Evolutionary conservation across 2,329 filamentous ascomycete genomes (phyloP), one percentile per base, ranked within the genome.

Genomic region (Cladophialophora carrionii): DNA sequence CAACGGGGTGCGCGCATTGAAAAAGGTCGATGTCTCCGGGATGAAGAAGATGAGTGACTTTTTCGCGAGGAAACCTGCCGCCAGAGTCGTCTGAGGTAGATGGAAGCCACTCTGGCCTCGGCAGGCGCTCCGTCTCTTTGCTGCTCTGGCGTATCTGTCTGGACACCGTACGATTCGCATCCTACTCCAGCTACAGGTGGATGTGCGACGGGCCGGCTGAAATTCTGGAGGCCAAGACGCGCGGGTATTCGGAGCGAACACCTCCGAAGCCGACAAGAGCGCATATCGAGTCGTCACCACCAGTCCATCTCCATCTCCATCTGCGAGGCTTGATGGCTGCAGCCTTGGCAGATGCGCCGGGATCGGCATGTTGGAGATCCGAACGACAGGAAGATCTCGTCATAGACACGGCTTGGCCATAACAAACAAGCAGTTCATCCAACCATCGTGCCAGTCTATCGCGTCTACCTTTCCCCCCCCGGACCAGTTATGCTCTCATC

Each of bases 31-130:
- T 78, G 93, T 90, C 0, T 86, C 80, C 24, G 95, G 95, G 1
- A 99, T 99, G 95, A 95, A 90, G 84, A 99, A 98, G 82, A 85
- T 99, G 85, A 96, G 91, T 75, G 86, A 88, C 67, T 99, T 99
- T 79, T 99, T 99, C 77, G 87, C 87, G 66, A 96, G 94, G 79
- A 74, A 76, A 31, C 71, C 76, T 54, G 62, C 41, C 37, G 49
- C 62, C 9, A 63, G 58, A 41, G 57, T 29, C 17, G n/a, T 12
- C 22, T 61, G 51, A 59, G 32, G 29, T 26, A 17, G 24, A 32
- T 29, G 7, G 41, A 24, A 6, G 12, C 12, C 14, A 41, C 37
- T 7, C 1, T 41, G 37, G 5, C 37, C 37, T n/a, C 37, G 17
- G 14, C 14, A 41, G 7, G 37, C 37, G 14, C 37, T 41, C n/a